phyloP scores from a whole-genome alignment of 805 yeast species.

The Maudiozyma pseudohumilis region DNA sequence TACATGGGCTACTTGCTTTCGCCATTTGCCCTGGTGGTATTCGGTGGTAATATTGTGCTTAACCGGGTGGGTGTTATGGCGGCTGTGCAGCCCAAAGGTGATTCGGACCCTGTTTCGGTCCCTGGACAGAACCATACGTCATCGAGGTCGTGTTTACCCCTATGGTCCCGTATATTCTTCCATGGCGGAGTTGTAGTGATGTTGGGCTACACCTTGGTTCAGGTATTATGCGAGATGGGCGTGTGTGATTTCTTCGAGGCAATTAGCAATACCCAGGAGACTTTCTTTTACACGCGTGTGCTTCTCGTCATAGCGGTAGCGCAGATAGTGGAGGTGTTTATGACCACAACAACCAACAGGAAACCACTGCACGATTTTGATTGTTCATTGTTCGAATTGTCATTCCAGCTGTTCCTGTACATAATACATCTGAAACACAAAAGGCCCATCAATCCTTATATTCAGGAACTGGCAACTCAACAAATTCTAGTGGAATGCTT shows the following conservation, averaged over 20 bases:
- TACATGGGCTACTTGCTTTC: slow-evolving; percentile 37
- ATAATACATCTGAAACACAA: background rate
- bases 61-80: slow-evolving; percentile 54
- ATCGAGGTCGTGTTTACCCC: slow-evolving; percentile 7
- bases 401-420: slow-evolving; percentile 17
- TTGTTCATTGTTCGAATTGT: slow-evolving; percentile 23
- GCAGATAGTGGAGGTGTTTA: slow-evolving; percentile 40
- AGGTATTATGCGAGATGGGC: background rate
- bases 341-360: slow-evolving; percentile 39
- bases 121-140: background rate
- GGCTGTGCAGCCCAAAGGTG: slow-evolving; percentile 34
- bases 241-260: background rate
- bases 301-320: slow-evolving; percentile 31
- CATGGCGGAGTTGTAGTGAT: slow-evolving; percentile 18
- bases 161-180: slow-evolving; percentile 29
- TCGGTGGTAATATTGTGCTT: slow-evolving; percentile 46
- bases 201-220: background rate
- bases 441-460: background rate
- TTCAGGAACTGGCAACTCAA: background rate
- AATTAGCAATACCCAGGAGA: background rate
- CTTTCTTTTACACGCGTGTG: slow-evolving; percentile 6
- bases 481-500: slow-evolving; percentile 27
- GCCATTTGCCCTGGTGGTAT: slow-evolving; percentile 43
- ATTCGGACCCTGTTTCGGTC: too few species aligned
- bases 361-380: slow-evolving; percentile 21